Conservation (phyloP, 441 rosid species). For the Bruguiera hainesii region DNA sequence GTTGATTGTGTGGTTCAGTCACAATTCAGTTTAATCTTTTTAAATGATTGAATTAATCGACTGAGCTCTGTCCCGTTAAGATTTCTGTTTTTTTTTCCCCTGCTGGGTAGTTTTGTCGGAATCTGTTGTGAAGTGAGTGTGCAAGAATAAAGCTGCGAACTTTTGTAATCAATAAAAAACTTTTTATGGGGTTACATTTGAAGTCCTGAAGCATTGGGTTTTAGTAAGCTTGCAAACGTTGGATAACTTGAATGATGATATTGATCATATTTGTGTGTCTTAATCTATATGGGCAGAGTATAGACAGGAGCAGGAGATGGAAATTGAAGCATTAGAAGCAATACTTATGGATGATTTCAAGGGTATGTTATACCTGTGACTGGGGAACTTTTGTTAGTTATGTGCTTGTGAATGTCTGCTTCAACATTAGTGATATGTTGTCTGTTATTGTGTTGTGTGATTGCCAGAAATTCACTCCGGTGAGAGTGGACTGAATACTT, state of each 20-base stretch:
- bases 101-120: not conserved
- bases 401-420: conserved; percentile 13
- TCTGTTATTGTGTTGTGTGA: conserved; percentile 8
- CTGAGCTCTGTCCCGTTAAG: not conserved
- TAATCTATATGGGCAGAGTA: conserved; percentile 47
- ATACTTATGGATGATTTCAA: conserved; percentile 94
- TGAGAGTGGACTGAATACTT: conserved; percentile 91
- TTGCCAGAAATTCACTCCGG: conserved; percentile 77
- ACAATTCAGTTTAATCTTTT: conserved; percentile 1
- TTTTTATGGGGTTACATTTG: not conserved
- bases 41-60: not conserved
- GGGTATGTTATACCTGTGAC: conserved; percentile 35
- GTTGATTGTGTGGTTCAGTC: not conserved
- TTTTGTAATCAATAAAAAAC: not conserved
- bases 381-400: conserved; percentile 1
- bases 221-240: not conserved
- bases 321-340: conserved; percentile 92
- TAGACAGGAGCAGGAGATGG: conserved; percentile 89
- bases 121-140: not conserved
- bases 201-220: not conserved
- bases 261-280: not conserved
- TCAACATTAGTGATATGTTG: not conserved
- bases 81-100: not conserved
- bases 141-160: not conserved
- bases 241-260: not conserved